These are phyloP conservation scores for Carex pumila DNA, from an alignment of 176 grass and related monocot genomes.

Conservation along the genomic window DNA sequence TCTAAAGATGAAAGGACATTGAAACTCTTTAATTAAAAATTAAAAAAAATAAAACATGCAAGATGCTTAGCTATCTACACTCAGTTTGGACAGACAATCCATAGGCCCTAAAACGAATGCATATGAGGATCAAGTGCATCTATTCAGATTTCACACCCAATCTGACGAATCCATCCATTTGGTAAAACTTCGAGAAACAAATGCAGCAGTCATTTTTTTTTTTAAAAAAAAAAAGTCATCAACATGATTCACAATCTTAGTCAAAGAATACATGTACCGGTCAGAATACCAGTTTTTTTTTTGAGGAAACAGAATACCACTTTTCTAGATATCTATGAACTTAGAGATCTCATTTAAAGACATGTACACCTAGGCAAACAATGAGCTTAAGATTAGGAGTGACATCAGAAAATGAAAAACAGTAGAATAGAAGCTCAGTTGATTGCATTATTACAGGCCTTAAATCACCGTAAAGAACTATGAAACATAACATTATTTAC, in stretches of 20 bases:
- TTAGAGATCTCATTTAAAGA: neutral
- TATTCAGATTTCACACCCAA: neutral
- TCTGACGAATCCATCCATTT: neutral
- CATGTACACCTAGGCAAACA: neutral
- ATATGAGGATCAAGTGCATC: neutral
- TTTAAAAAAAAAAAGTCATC: neutral
- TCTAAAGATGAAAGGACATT: no score
- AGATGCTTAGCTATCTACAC: neutral
- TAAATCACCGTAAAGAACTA: neutral
- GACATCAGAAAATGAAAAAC: neutral
- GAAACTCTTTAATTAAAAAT: no score
- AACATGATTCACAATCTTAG: neutral
- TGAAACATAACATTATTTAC: slow-evolving; percentile 11
- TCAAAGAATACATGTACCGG: neutral
- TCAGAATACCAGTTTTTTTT: neutral
- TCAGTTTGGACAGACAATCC: neutral
- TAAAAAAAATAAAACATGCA: neutral
- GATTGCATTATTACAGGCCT: slow-evolving; percentile 6
- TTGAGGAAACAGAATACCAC: neutral
- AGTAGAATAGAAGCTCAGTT: neutral
- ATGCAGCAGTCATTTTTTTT: no score
- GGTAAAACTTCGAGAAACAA: no score
- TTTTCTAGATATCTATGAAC: neutral
- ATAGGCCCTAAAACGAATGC: neutral
- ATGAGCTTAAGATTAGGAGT: neutral